Evolutionary conservation across 371 early-diverging fungal genomes (phyloP).

Genomic region (Smittium mucronatum): DNA sequence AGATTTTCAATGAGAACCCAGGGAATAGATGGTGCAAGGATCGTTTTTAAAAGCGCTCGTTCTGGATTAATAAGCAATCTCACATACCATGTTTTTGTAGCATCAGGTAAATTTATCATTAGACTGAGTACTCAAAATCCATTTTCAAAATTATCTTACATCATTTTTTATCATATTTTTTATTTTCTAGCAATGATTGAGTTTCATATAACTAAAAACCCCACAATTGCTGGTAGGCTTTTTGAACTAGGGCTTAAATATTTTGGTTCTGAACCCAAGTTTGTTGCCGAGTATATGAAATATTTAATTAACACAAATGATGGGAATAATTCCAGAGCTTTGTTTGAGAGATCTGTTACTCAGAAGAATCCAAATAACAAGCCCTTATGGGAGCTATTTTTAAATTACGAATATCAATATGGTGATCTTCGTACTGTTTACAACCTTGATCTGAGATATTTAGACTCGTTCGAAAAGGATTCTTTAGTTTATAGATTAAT

Average conservation of each 20-base stretch:
- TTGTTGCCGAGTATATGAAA: constrained; percentile 65
- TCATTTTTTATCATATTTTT: constrained; percentile 79
- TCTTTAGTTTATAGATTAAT: not conserved
- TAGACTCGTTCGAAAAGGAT: constrained; percentile 51
- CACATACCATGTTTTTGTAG: too few species aligned
- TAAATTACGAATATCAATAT: constrained; percentile 74
- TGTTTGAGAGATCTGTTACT: constrained; percentile 72
- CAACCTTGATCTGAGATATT: constrained; percentile 59
- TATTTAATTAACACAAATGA: constrained; percentile 80
- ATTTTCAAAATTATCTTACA: too few species aligned
- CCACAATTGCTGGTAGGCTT: constrained; percentile 72
- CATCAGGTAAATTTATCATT: too few species aligned
- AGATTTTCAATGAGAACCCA: constrained; percentile 66
- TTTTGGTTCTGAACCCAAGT: constrained; percentile 59
- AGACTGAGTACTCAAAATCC: too few species aligned
- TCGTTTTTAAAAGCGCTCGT: constrained; percentile 67
- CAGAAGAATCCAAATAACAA: constrained; percentile 29
- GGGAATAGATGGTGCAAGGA: constrained; percentile 60
- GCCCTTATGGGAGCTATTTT: constrained; percentile 68
- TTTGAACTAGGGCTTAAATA: constrained; percentile 77
- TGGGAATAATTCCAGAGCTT: constrained; percentile 77
- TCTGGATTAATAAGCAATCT: constrained; percentile 45
- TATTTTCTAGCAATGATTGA: constrained; percentile 71
- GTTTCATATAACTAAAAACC: constrained; percentile 76
- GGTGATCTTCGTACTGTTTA: constrained; percentile 65